Evolutionary conservation across 2,329 filamentous ascomycete species (phyloP).

Genomic region (Colletotrichum sansevieriae): DNA sequence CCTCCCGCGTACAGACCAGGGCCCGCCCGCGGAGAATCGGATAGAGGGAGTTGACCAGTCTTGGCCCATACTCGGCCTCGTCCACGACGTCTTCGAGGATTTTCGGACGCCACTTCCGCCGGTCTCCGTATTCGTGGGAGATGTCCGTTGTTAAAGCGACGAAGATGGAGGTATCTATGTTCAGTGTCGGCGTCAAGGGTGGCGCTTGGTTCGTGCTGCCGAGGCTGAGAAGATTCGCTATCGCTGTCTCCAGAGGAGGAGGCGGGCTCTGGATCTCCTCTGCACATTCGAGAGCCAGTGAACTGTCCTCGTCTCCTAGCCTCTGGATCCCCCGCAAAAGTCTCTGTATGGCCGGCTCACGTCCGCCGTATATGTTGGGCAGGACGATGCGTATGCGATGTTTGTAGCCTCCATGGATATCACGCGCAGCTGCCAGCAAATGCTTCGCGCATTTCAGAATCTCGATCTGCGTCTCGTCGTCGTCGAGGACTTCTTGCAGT

Average conservation of each 20-base stretch:
- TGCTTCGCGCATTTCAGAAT: constrained; percentile 47
- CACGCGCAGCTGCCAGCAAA: constrained; percentile 51
- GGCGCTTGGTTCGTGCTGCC: constrained; percentile 41
- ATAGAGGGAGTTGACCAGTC: constrained; percentile 47
- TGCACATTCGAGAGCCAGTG: constrained; percentile 49
- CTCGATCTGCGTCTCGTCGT: constrained; percentile 49
- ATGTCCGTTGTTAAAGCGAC: constrained; percentile 56
- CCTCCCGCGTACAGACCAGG: constrained; percentile 54
- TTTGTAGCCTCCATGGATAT: constrained; percentile 49
- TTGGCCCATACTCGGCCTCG: constrained; percentile 40
- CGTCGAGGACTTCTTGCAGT: constrained; percentile 50
- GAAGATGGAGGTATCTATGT: constrained; percentile 57
- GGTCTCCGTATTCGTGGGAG: constrained; percentile 50
- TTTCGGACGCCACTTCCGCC: constrained; percentile 50
- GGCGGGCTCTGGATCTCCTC: constrained; percentile 42
- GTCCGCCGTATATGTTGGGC: constrained; percentile 48
- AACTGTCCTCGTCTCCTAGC: constrained; percentile 47
- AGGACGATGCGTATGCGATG: constrained; percentile 53
- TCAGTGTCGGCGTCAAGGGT: constrained; percentile 52
- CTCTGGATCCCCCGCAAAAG: constrained; percentile 49
- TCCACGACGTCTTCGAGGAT: constrained; percentile 38
- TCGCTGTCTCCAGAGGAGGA: constrained; percentile 46
- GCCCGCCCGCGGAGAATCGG: constrained; percentile 49
- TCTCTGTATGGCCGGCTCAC: constrained; percentile 48
- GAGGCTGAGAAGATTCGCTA: constrained; percentile 49